Conservation (phyloP, 2,329 filamentous ascomycete genomes). For the Fusarium drepaniforme region DNA sequence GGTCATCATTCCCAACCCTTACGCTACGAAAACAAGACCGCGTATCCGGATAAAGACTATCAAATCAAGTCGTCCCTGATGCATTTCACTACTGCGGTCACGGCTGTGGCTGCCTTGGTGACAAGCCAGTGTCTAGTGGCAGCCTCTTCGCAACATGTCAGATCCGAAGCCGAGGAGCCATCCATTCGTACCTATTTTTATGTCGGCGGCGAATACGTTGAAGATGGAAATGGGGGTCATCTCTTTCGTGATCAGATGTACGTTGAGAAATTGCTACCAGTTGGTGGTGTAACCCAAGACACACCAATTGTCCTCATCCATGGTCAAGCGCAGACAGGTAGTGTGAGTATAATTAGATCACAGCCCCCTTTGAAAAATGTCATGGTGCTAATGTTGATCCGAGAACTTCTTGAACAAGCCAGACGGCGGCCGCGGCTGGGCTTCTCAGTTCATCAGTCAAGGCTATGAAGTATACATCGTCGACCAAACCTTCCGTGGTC, state of each 20-base stretch:
- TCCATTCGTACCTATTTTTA: slow-evolving; percentile 38
- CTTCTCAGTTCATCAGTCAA: slow-evolving; percentile 34
- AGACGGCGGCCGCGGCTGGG: slow-evolving; percentile 39
- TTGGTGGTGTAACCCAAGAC: slow-evolving; percentile 15
- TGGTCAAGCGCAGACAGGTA: slow-evolving; percentile 40
- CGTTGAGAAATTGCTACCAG: slow-evolving; percentile 36
- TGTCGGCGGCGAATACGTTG: slow-evolving; percentile 33
- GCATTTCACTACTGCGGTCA: slow-evolving; percentile 19
- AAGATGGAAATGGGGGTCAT: slow-evolving; percentile 34
- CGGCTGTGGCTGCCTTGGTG: background rate
- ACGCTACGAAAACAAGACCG: background rate
- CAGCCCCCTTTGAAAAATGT: background rate
- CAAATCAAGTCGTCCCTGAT: background rate
- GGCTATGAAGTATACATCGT: slow-evolving; percentile 42
- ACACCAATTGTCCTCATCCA: slow-evolving; percentile 40
- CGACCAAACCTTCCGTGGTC: slow-evolving; percentile 39
- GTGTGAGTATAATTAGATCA: slow-evolving; percentile 5
- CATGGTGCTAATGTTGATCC: background rate
- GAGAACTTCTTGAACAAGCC: slow-evolving; percentile 43
- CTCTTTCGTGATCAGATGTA: slow-evolving; percentile 42
- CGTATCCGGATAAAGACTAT: background rate
- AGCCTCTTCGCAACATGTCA: background rate
- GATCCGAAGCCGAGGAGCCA: slow-evolving; percentile 18
- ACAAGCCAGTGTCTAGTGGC: slow-evolving; percentile 16
- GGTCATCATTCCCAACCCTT: background rate